Evolutionary conservation across 2,329 filamentous ascomycete species (phyloP).

Genomic region (Diaporthe longicolla): DNA sequence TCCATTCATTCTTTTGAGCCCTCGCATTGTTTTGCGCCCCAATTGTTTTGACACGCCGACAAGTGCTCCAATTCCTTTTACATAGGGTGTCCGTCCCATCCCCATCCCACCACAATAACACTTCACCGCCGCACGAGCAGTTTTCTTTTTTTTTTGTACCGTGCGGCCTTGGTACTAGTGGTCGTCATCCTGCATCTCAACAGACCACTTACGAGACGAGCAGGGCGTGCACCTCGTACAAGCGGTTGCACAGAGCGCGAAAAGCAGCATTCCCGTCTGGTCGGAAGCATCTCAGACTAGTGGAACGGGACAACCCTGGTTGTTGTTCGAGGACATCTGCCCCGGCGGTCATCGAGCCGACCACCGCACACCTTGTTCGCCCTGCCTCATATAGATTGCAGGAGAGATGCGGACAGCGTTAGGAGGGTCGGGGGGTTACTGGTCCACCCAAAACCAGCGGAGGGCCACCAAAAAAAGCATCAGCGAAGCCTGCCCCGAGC

Average conservation of each 20-base stretch:
- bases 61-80: conserved; percentile 10
- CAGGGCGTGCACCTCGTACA: conserved; percentile 35
- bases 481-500: conserved; percentile 36
- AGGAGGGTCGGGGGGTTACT: conserved; percentile 34
- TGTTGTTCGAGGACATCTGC: conserved; percentile 36
- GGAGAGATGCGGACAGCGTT: conserved; percentile 40
- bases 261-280: conserved; percentile 40
- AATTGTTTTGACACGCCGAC: conserved; percentile 35
- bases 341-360: conserved; percentile 36
- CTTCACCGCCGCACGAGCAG: conserved; percentile 7
- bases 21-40: conserved; percentile 38
- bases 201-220: conserved; percentile 39
- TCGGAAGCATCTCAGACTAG: conserved; percentile 41
- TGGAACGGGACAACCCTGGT: conserved; percentile 39
- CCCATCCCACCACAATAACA: not conserved
- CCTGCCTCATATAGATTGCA: conserved; percentile 35
- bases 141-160: conserved; percentile 27
- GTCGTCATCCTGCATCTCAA: conserved; percentile 7
- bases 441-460: conserved; percentile 37
- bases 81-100: conserved; percentile 19
- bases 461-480: conserved; percentile 41
- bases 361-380: conserved; percentile 34
- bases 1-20: conserved; percentile 24
- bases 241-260: conserved; percentile 39
- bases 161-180: conserved; percentile 31